phyloP scores from a whole-genome alignment of 352 stramenopile genomes.

The Phytopythium litorale region DNA sequence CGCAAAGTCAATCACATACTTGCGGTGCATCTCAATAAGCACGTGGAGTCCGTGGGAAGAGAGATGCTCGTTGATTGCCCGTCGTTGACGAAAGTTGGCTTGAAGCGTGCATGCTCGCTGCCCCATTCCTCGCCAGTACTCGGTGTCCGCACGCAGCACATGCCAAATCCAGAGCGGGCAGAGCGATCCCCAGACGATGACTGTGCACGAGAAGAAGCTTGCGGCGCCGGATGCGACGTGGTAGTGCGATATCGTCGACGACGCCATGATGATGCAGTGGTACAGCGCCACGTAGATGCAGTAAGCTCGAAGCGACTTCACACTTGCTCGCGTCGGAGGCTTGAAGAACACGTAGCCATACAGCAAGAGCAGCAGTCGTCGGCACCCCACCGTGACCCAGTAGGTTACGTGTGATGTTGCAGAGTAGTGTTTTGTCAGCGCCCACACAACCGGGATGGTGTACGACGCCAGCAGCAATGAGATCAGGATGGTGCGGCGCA shows the following conservation, averaged over 20 bases:
- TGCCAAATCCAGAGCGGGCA: constrained; percentile 3
- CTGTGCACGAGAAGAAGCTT: constrained; percentile 10
- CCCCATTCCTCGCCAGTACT: too few species aligned
- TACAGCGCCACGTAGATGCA: constrained; percentile 29
- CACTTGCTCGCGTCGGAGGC: constrained; percentile 28
- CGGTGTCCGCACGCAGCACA: too few species aligned
- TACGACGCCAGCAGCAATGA: constrained; percentile 40
- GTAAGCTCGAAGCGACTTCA: constrained; percentile 20
- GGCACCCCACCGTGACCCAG: constrained; percentile 13
- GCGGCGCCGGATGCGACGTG: background rate
- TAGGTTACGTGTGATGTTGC: constrained; percentile 16
- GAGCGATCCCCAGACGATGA: constrained; percentile 49
- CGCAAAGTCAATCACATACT: too few species aligned
- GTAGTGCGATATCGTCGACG: background rate
- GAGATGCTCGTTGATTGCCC: too few species aligned
- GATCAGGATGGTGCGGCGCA: constrained; percentile 33
- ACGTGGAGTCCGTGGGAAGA: too few species aligned
- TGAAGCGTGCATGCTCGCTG: too few species aligned
- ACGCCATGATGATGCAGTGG: constrained; percentile 13
- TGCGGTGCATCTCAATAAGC: too few species aligned
- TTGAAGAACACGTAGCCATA: constrained; percentile 29
- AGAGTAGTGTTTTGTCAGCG: constrained; percentile 13
- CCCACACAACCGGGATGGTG: constrained; percentile 35
- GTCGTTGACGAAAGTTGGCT: too few species aligned
- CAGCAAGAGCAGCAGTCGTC: constrained; percentile 19